Base-by-base conservation (phyloP, 495 filamentous ascomycete genomes). In the Neurospora sp. region DNA sequence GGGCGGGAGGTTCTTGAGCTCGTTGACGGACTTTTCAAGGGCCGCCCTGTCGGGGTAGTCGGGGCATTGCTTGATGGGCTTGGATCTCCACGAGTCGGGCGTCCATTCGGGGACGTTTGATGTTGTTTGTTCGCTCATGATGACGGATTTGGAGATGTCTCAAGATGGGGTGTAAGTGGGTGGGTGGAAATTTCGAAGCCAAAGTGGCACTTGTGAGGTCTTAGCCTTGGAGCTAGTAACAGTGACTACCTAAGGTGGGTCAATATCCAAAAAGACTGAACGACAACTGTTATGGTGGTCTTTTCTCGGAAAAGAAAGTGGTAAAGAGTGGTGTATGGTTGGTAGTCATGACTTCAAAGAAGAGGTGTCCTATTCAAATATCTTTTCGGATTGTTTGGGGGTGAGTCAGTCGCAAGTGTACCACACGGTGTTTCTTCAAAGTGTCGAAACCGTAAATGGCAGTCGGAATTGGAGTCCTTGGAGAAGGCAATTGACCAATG, bases 61-160 rank as follows among this genome's bases (percentile, higher is more conserved):
- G 46, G 97, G 94, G 75, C 89, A 89, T 82, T 99, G 96, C 79
- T 95, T 94, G 82, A 97, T 94, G 11, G 96, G 94, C 78, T 97
- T 97, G 16, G 89, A 87, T 59, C 89, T 88, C 96, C 96, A 99
- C 40, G 96, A 94, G 84, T 86, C 85, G 23, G 88, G 88, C 10
- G 84, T 82, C 89, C 89, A 90, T 62, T 31, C 54, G 54, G 54
- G 12, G 54, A 31, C 27, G 6, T 62, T 62, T 62, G 54, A 12
- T 62, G 54, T 35, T 31, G 54, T 31, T 35, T 62, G 54, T 40
- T 46, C 54, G 38, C 62, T 75, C 74, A 78, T 80, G 48, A 20
- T 42, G 27, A 40, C 20, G 27, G 23, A 20, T 41, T 35, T 31
- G 16, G 54, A 27, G 20, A 39, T 44, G 14, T n/a, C 0, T 44